These are phyloP conservation scores for Brettanomyces sp. DNA, from an alignment of 805 yeast genomes.

Conservation along the genomic window DNA sequence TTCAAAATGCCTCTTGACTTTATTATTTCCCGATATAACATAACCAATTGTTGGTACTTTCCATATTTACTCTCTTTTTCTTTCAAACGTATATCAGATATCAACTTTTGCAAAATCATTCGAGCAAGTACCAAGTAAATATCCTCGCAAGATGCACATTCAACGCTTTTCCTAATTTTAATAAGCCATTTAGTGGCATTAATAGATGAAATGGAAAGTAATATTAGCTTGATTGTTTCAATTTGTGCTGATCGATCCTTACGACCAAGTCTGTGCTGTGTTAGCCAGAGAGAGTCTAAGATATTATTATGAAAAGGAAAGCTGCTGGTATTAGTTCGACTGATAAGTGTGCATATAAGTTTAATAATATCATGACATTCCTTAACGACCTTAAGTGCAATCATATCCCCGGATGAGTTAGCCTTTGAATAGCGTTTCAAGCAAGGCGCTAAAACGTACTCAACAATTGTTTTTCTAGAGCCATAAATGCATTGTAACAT, in stretches of 20 bases:
- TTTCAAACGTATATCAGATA: not conserved
- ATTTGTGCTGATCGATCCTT: not conserved
- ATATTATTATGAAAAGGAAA: not conserved
- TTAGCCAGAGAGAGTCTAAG: not conserved
- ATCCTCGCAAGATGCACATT: not conserved
- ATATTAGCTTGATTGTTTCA: not conserved
- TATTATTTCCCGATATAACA: not conserved
- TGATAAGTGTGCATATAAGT: not conserved
- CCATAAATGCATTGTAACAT: not conserved
- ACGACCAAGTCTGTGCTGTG: no score
- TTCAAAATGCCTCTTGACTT: not conserved
- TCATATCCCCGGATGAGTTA: not conserved
- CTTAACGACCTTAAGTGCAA: not conserved
- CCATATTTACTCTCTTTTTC: not conserved
- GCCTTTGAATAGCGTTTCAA: not conserved
- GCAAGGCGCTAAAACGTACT: not conserved
- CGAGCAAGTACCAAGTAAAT: not conserved
- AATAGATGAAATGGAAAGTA: not conserved
- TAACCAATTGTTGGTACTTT: not conserved
- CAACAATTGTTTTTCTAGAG: not conserved
- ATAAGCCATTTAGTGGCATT: not conserved
- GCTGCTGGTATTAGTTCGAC: not conserved
- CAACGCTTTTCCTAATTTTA: not conserved
- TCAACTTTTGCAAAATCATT: not conserved
- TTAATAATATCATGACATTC: not conserved